Conservation (phyloP, 192 early-diverging fungal species). For the Podila epigama region DNA sequence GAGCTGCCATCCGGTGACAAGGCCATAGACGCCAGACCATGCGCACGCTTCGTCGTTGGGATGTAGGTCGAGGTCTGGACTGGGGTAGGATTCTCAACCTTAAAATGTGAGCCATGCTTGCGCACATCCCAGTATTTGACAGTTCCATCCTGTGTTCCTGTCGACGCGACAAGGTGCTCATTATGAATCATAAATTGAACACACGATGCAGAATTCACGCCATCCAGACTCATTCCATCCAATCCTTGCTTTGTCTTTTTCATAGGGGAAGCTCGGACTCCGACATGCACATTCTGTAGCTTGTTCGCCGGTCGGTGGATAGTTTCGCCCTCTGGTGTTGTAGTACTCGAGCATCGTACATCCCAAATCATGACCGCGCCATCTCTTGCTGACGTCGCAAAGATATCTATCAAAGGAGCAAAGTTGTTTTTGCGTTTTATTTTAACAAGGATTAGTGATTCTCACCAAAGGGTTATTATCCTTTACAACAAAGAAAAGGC, state of each 20-base stretch:
- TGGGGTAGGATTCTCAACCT: conserved; percentile 50
- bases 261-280: conserved; percentile 8
- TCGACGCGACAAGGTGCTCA: conserved; percentile 61
- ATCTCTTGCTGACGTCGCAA: conserved; percentile 77
- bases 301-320: conserved; percentile 30
- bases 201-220: conserved; percentile 53
- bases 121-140: conserved; percentile 89
- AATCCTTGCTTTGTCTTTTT: conserved; percentile 36
- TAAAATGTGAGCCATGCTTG: conserved; percentile 48
- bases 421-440: not conserved
- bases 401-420: conserved; percentile 57
- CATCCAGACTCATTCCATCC: conserved; percentile 13
- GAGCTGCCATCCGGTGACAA: conserved; percentile 68
- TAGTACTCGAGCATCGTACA: conserved; percentile 62
- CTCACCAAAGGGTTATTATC: not conserved
- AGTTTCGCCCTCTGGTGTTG: conserved; percentile 37
- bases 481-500: no score
- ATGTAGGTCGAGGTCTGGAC: conserved; percentile 42
- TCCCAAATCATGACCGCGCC: conserved; percentile 82
- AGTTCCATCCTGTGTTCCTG: conserved; percentile 69
- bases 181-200: conserved; percentile 57
- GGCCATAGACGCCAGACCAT: conserved; percentile 71
- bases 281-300: conserved; percentile 25
- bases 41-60: conserved; percentile 24
- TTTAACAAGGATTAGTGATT: not conserved